Base-by-base conservation (phyloP, 208 protist genomes). In the Leishmania arabica region DNA sequence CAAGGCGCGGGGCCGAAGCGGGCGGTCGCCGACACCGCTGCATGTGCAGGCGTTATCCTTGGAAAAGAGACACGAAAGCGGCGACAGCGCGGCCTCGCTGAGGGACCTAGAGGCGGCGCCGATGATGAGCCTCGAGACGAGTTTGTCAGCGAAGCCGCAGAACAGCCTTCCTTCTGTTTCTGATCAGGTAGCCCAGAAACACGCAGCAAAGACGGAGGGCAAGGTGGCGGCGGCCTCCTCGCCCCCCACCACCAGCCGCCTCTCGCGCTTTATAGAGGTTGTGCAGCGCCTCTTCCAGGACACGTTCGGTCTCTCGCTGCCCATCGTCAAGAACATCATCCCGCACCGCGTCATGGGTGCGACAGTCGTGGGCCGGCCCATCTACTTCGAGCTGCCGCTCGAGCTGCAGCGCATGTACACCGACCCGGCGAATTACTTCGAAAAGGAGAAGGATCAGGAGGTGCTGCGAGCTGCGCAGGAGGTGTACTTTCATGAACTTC, bases 261-360 rank as follows among this genome's bases (percentile, higher is more conserved):
- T 80, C 13, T 60, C 77, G 21, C 79, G 77, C 9, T 75, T 75
- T 17, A n/a, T 91, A 3, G 47, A 85, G 34, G 45, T 15, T 11
- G n/a, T 87, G 21, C 87, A 91, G 73, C 77, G 73, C 27, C 54
- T 86, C 19, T 91, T 92, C 40, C 87, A 93, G 69, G 70, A 82
- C 7, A 84, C 88, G 3, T 87, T 92, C 62, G 88, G 90, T 74
- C 78, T 93, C 37, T 92, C 91, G 27, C 83, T 92, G 27, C 91
- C 85, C 6, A 62, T 94, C 31, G 77, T 94, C 64, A 89, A 75
- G 49, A 91, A 94, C 71, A 56, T 92, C 34, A 74, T 92, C 4
- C 91, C 91, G 6, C 80, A 75, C 79, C 78, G 86, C 34, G 79
- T 84, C 47, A 78, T 81, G 5, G 78, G 83, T 8, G 89, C 85